Conservation (phyloP, 2,329 filamentous ascomycete species). For the Penicillium sclerotigenum region DNA sequence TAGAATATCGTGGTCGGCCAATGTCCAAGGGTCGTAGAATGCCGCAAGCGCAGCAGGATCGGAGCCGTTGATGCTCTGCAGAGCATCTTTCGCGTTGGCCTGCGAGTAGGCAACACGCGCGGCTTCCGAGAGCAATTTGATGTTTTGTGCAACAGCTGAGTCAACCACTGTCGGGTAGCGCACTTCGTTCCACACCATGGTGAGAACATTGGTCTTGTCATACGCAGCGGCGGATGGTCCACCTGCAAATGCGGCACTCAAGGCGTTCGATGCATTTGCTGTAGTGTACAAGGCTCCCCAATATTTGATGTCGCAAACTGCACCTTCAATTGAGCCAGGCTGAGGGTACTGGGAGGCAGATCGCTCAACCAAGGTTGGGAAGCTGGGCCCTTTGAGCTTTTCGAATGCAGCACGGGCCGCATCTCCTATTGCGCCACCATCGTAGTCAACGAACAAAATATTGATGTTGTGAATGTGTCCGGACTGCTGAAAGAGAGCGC, state of each 20-base stretch:
- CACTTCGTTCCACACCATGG: conserved; percentile 47
- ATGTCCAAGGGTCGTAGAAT: conserved; percentile 41
- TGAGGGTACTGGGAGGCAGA: conserved; percentile 17
- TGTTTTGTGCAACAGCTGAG: conserved; percentile 28
- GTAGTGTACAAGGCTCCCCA: conserved; percentile 36
- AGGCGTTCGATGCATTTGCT: conserved; percentile 37
- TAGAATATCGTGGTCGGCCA: conserved; percentile 39
- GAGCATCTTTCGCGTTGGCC: conserved; percentile 31
- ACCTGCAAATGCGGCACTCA: conserved; percentile 38
- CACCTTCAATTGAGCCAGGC: conserved; percentile 18
- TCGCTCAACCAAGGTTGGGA: conserved; percentile 32
- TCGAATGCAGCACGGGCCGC: conserved; percentile 34
- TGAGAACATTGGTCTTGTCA: conserved; percentile 36
- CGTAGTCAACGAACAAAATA: conserved; percentile 41
- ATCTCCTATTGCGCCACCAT: conserved; percentile 35
- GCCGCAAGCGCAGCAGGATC: conserved; percentile 34
- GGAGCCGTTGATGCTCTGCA: conserved; percentile 23
- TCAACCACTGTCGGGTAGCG: conserved; percentile 43
- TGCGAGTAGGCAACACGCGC: conserved; percentile 36
- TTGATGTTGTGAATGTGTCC: conserved; percentile 35
- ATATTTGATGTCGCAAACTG: conserved; percentile 36
- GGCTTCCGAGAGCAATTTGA: conserved; percentile 35
- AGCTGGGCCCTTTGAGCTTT: conserved; percentile 25
- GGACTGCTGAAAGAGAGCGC: conserved; percentile 35
- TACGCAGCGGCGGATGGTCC: conserved; percentile 35